Conservation (phyloP, 352 stramenopile genomes). For the Globisporangium yorkense region DNA sequence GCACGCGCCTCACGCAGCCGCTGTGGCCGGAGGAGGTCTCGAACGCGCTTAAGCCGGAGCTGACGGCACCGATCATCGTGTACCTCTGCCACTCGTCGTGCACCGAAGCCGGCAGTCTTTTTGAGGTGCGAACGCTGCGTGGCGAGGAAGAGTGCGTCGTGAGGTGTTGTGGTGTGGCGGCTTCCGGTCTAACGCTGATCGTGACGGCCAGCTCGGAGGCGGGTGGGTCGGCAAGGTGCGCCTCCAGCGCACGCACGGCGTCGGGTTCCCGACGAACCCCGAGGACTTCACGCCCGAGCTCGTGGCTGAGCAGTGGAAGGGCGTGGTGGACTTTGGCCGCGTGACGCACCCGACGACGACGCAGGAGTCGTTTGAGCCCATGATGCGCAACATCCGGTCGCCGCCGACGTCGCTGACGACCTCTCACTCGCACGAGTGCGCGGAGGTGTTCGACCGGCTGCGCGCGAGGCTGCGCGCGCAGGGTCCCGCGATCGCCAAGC, state of each 20-base stretch:
- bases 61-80: conserved; percentile 58
- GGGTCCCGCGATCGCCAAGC: conserved; percentile 35
- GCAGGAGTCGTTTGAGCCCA: conserved; percentile 69
- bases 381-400: conserved; percentile 63
- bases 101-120: conserved; percentile 45
- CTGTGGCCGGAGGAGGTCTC: conserved; percentile 63
- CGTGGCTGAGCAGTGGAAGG: conserved; percentile 62
- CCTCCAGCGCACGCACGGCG: conserved; percentile 59
- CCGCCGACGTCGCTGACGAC: conserved; percentile 50
- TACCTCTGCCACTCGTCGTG: conserved; percentile 56
- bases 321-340: conserved; percentile 55
- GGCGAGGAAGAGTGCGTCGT: background rate
- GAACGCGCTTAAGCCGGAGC: conserved; percentile 46
- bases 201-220: conserved; percentile 24
- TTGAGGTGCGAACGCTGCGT: conserved; percentile 20
- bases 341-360: conserved; percentile 65
- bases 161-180: background rate
- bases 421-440: conserved; percentile 44
- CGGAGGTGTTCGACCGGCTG: conserved; percentile 50
- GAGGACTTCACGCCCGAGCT: conserved; percentile 55
- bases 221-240: conserved; percentile 64
- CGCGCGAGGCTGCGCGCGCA: conserved; percentile 35
- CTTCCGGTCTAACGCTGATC: background rate
- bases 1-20: conserved; percentile 55
- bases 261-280: conserved; percentile 56